Evolutionary conservation across 345 rosid species (phyloP).

Genomic region (Arabis alpina): DNA sequence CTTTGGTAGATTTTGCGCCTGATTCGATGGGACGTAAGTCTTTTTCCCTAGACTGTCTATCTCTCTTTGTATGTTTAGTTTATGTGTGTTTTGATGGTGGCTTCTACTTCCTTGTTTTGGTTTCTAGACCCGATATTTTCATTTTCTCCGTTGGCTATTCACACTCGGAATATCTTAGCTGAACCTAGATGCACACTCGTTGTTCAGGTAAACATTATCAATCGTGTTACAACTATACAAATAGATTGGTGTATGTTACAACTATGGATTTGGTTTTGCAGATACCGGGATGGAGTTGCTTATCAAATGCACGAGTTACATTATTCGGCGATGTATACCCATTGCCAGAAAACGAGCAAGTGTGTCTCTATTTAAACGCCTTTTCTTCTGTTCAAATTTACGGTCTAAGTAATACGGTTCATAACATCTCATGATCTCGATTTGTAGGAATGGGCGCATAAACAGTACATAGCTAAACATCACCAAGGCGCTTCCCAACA

Average conservation of each 20-base stretch:
- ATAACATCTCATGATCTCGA: conserved; percentile 19
- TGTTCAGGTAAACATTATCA: conserved; percentile 70
- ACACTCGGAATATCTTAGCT: conserved; percentile 85
- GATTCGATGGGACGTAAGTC: conserved; percentile 90
- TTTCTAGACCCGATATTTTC: conserved; percentile 90
- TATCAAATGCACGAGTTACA: conserved; percentile 96
- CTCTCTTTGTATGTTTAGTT: conserved; percentile 17
- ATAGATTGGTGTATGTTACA: conserved; percentile 6
- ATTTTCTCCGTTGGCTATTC: conserved; percentile 94
- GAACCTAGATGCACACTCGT: conserved; percentile 96
- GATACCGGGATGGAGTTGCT: conserved; percentile 99
- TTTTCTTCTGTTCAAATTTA: too few relatives aligned
- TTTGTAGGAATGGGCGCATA: conserved; percentile 95
- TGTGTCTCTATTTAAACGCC: conserved; percentile 18
- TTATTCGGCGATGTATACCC: conserved; percentile 94
- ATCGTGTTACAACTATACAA: conserved; percentile 8
- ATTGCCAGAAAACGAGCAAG: conserved; percentile 88
- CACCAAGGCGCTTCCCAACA: conserved; percentile 92
- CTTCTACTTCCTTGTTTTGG: not conserved
- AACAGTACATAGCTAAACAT: conserved; percentile 83
- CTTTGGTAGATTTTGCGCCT: conserved; percentile 92
- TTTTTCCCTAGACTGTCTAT: not conserved
- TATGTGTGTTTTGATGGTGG: not conserved
- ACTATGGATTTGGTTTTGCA: conserved; percentile 46
- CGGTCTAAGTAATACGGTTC: not conserved